Conservation (phyloP, 306 rosid genomes). For the Medicago arabica region DNA sequence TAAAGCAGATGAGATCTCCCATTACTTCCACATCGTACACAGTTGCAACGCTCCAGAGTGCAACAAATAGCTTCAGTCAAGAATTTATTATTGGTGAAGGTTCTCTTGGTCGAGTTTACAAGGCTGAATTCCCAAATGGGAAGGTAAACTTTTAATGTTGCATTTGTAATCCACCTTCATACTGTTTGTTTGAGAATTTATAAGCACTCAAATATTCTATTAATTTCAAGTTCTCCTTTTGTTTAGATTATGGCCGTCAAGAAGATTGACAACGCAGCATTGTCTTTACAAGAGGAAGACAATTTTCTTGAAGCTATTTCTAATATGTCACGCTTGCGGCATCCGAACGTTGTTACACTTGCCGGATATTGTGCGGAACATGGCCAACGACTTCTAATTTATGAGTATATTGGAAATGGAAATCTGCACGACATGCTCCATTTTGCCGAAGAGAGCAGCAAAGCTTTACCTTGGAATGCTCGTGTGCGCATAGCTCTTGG, state of each 20-base stretch:
- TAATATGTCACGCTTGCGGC: constrained; percentile 90
- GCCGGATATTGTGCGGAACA: constrained; percentile 93
- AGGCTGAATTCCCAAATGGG: constrained; percentile 88
- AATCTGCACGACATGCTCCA: constrained; percentile 93
- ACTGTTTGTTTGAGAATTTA: constrained; percentile 24
- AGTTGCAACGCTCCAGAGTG: constrained; percentile 88
- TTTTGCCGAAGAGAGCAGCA: constrained; percentile 79
- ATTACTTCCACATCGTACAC: constrained; percentile 90
- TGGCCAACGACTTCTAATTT: constrained; percentile 92
- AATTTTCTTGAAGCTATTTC: constrained; percentile 92
- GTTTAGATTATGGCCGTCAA: constrained; percentile 83
- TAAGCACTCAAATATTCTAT: constrained; percentile 19
- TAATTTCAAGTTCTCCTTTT: constrained; percentile 19
- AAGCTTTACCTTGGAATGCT: constrained; percentile 87
- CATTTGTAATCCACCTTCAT: constrained; percentile 6
- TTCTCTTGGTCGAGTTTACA: constrained; percentile 97
- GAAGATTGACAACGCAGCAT: constrained; percentile 93
- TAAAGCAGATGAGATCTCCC: constrained; percentile 82
- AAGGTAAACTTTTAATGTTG: constrained; percentile 62
- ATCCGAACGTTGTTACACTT: constrained; percentile 85
- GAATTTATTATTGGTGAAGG: constrained; percentile 94
- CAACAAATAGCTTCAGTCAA: constrained; percentile 97
- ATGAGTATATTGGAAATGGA: constrained; percentile 79
- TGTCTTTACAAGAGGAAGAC: constrained; percentile 97
- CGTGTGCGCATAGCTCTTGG: constrained; percentile 98